phyloP scores from a whole-genome alignment of 2,329 filamentous ascomycete species.

The Phialophora macrospora region DNA sequence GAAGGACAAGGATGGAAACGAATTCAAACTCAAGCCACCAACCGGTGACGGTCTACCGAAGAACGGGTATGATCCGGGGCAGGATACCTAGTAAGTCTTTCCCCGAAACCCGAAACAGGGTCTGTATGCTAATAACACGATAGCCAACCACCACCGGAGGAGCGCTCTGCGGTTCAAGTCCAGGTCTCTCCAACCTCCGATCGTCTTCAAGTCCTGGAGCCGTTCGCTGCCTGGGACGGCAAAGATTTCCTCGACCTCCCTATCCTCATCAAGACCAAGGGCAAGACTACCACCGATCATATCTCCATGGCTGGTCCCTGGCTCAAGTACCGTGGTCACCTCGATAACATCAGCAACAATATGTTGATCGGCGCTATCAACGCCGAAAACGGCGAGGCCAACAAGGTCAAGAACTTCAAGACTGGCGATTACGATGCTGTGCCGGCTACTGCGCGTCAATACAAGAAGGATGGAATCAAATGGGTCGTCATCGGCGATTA shows the following conservation, averaged over 20 bases:
- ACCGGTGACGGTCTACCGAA: conserved; percentile 79
- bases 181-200: conserved; percentile 87
- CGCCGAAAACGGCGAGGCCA: conserved; percentile 92
- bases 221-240: conserved; percentile 87
- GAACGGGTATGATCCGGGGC: conserved; percentile 85
- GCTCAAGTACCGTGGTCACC: conserved; percentile 98
- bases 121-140: not conserved
- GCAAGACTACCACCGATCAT: conserved; percentile 97
- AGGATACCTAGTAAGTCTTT: conserved; percentile 71
- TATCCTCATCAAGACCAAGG: conserved; percentile 93
- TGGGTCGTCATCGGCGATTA: conserved; percentile 99
- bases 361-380: conserved; percentile 98
- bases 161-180: conserved; percentile 74
- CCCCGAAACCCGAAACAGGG: not conserved
- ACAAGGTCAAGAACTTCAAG: conserved; percentile 93
- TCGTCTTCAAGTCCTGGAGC: conserved; percentile 87
- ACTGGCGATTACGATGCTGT: conserved; percentile 85
- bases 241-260: conserved; percentile 84
- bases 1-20: conserved; percentile 94
- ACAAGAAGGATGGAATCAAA: conserved; percentile 94
- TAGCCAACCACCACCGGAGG: conserved; percentile 80
- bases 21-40: conserved; percentile 85
- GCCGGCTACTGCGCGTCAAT: conserved; percentile 92
- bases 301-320: conserved; percentile 97
- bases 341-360: conserved; percentile 99